Evolutionary conservation across 441 rosid species (phyloP), one percentile per base, ranked within the genome.

Genomic region (Pelargonium fulgidum): DNA sequence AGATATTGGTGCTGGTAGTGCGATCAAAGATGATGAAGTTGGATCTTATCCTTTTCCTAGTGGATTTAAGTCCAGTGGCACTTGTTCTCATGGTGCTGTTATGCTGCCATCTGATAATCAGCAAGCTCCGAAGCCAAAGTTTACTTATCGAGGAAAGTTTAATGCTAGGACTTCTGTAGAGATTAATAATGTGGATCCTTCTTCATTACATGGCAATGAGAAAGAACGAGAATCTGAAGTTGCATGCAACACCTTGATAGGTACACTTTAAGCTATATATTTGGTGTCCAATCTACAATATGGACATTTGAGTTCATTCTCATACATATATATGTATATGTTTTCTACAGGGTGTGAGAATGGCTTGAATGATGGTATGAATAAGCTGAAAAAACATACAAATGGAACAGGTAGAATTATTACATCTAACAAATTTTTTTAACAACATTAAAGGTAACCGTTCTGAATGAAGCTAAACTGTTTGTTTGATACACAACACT

Each of bases 391-490:
- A 68, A 72, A 72, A 58, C 16, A 69, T 76, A 56, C 74, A 59
- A 72, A 75, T 64, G 82, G 75, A 24, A 73, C 29, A 78, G 90
- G 89, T 88, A 83, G 68, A 77, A 56, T 75, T 71, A 29, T 47
- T 72, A 16, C 67, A 41, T 67, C 62, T 45, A 70, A 13, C 17
- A 19, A 50, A 58, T 41, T 45, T 19, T 24, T 29, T 19, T 39
- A 58, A 54, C 42, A 64, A 29, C 39, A 24, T 64, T 26, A 56
- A 41, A 36, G 12, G 64, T 65, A 69, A 52, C 61, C 64, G 66
- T 56, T 17, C 14, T 33, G 64, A 52, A 17, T 76, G 69, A 70
- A 48, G 2, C 65, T 63, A 50, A 67, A 68, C 59, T 72, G 67
- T 16, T 54, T 62, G 62, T 39, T 65, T 56, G 63, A 65, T 68